Percentiles rank a stretch among this genome's conserved stretches.
These are phyloP conservation scores for Eutypa lata DNA, from an alignment of 2,329 filamentous ascomycete species.

Conservation along the genomic window DNA sequence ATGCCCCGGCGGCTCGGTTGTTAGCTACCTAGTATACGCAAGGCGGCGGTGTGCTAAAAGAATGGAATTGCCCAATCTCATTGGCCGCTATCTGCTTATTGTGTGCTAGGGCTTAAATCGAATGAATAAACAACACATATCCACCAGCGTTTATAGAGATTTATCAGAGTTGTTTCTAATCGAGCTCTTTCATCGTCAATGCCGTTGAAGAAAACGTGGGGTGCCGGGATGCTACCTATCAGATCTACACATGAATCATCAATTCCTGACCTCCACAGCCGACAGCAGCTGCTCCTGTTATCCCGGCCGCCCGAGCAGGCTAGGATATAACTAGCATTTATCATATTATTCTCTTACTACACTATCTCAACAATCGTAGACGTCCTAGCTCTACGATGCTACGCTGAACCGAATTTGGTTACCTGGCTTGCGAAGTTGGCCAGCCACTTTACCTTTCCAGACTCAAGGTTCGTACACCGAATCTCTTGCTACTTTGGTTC, in stretches of 20 bases:
- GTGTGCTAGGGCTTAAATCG: too few species aligned
- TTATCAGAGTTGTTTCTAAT: too few species aligned
- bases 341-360: not conserved
- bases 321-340: not conserved
- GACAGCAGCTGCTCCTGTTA: too few species aligned
- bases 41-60: not conserved
- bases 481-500: not conserved
- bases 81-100: too few species aligned
- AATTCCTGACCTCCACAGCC: too few species aligned
- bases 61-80: not conserved
- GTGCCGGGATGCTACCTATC: too few species aligned
- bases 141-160: too few species aligned
- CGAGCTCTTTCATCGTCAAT: too few species aligned
- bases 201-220: too few species aligned
- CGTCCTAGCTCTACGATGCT: not conserved
- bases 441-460: not conserved
- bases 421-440: not conserved
- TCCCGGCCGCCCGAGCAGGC: not conserved
- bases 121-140: too few species aligned
- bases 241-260: too few species aligned
- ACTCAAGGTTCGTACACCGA: not conserved
- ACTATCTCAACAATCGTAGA: not conserved
- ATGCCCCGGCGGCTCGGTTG: not conserved
- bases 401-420: not conserved
- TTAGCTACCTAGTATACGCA: too few species aligned